A percentile compares a stretch with the other conserved stretches of the same genome.
Conservation (phyloP, 345 rosid genomes). For the Tarenaya hassleriana region DNA sequence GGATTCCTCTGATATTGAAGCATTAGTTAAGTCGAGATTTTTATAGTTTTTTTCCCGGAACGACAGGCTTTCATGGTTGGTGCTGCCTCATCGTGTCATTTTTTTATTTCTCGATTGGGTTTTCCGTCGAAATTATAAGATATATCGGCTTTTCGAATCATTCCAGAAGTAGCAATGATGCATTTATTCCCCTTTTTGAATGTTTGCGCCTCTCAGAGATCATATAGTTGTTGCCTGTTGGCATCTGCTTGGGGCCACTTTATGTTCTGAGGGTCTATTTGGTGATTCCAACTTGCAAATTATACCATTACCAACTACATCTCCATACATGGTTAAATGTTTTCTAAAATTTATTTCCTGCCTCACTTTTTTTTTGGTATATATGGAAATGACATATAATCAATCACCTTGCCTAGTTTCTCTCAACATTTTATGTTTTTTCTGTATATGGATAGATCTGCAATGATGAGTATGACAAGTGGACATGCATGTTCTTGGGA, state of each 20-base stretch:
- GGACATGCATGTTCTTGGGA: constrained; percentile 70
- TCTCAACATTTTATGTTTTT: constrained; percentile 4
- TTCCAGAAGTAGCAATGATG: too few relatives aligned
- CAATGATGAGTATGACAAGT: constrained; percentile 78
- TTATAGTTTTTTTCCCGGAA: background rate
- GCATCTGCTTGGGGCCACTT: too few relatives aligned
- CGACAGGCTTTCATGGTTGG: too few relatives aligned
- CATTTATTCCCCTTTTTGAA: too few relatives aligned
- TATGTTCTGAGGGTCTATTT: background rate
- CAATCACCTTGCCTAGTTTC: background rate
- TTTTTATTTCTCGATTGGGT: background rate
- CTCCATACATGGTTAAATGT: background rate
- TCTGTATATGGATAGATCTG: constrained; percentile 58
- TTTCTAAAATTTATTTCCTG: background rate
- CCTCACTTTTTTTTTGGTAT: background rate
- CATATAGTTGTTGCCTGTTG: too few relatives aligned
- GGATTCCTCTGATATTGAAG: background rate
- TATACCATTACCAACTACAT: constrained; percentile 9
- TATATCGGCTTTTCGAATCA: too few relatives aligned
- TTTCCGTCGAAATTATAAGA: too few relatives aligned
- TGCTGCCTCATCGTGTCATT: constrained; percentile 4
- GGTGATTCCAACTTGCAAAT: background rate
- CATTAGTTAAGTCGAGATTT: background rate
- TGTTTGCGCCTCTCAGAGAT: too few relatives aligned
- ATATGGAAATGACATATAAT: background rate